Evolutionary conservation across 345 rosid species (phyloP).

Genomic region (Raphanus sativus): DNA sequence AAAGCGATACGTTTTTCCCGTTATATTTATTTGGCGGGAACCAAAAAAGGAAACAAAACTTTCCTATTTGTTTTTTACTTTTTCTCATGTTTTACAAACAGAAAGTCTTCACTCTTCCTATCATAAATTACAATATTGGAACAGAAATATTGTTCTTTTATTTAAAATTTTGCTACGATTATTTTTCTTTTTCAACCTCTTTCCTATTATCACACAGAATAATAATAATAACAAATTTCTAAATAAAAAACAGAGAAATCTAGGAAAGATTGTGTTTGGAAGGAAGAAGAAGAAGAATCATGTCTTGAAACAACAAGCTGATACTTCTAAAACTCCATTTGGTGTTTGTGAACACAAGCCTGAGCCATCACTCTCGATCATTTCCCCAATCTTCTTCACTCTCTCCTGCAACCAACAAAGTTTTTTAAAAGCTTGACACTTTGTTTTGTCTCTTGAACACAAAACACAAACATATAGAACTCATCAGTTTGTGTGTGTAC

Average conservation of each 20-base stretch:
- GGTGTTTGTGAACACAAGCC: slow-evolving; percentile 38
- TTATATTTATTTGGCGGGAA: slow-evolving; percentile 38
- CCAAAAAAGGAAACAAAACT: not conserved
- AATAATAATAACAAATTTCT: not conserved
- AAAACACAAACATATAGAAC: slow-evolving; percentile 10
- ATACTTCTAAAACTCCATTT: slow-evolving; percentile 37
- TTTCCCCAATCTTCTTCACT: slow-evolving; percentile 34
- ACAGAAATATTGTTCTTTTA: not conserved
- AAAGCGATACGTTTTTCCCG: slow-evolving; percentile 30
- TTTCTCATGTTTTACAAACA: not conserved
- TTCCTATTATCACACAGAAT: not conserved
- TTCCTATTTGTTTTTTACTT: not conserved
- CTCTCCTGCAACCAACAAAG: slow-evolving; percentile 34
- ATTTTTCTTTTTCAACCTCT: slow-evolving; percentile 15
- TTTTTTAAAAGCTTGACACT: not conserved
- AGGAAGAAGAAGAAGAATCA: slow-evolving; percentile 35
- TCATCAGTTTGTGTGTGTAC: slow-evolving; percentile 2
- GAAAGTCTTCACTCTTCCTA: not conserved
- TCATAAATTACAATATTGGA: not conserved
- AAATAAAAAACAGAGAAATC: not conserved
- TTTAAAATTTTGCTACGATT: not conserved
- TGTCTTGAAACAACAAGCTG: slow-evolving; percentile 40
- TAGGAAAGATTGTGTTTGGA: slow-evolving; percentile 29
- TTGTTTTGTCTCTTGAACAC: slow-evolving; percentile 15
- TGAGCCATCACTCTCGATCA: slow-evolving; percentile 34